Evolutionary conservation across 116 monocot genomes (phyloP).

Genomic region (Dioscorea cayenensis): DNA sequence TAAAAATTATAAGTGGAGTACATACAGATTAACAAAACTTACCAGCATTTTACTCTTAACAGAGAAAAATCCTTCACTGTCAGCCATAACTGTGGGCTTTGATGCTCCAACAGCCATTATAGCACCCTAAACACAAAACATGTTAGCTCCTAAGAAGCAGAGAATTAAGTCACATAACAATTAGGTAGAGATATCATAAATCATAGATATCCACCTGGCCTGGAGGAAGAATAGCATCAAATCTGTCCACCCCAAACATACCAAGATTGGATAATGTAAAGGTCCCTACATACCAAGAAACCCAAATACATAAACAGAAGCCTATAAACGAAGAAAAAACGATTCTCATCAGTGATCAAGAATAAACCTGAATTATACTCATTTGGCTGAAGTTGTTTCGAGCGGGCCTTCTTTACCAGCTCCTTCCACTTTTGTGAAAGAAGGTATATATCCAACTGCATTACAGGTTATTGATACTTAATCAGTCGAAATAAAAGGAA

Average conservation of each 20-base stretch:
- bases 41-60: conserved; percentile 96
- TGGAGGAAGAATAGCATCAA: conserved; percentile 97
- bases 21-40: conserved; percentile 8
- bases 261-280: conserved; percentile 94
- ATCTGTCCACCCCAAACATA: conserved; percentile 97
- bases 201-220: conserved; percentile 54
- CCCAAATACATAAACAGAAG: background rate
- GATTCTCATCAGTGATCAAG: background rate
- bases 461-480: background rate
- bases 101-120: conserved; percentile 98
- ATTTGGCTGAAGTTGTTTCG: conserved; percentile 78
- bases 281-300: conserved; percentile 52
- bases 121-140: conserved; percentile 47
- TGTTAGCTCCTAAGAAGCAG: conserved; percentile 3
- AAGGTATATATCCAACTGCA: conserved; percentile 87
- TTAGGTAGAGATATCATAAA: background rate
- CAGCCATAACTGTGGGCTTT: conserved; percentile 76
- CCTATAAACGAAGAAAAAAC: background rate
- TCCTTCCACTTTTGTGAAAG: conserved; percentile 98
- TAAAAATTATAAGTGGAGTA: background rate
- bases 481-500: background rate
- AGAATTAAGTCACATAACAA: background rate
- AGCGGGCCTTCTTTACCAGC: conserved; percentile 71
- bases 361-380: conserved; percentile 89
- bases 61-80: conserved; percentile 66